Evolutionary conservation across 2,329 filamentous ascomycete genomes (phyloP).

Genomic region (Hypoxylon sp.): DNA sequence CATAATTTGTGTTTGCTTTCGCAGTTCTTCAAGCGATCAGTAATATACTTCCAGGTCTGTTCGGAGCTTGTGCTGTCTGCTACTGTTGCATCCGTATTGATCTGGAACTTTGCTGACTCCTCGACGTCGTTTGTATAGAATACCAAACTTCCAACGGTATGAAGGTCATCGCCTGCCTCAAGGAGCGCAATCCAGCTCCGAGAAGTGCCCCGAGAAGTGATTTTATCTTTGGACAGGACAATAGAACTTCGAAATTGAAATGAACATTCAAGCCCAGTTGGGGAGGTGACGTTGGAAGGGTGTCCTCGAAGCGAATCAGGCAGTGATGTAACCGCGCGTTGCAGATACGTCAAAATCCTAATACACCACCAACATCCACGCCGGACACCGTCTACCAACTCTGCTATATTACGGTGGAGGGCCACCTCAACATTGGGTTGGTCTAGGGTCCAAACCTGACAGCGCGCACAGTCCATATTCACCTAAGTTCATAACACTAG

Average conservation of each 20-base stretch:
- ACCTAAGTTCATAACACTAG: neutral
- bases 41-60: constrained; percentile 13
- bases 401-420: constrained; percentile 3
- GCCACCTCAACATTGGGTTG: neutral
- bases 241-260: constrained; percentile 7
- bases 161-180: neutral
- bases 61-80: constrained; percentile 9
- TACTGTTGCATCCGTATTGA: neutral
- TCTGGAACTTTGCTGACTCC: neutral
- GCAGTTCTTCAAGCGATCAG: neutral
- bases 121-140: neutral
- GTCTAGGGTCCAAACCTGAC: constrained; percentile 2
- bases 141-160: neutral
- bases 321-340: neutral
- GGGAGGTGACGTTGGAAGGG: neutral
- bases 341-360: constrained; percentile 10
- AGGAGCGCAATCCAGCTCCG: neutral
- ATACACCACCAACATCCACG: constrained; percentile 17
- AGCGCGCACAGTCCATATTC: constrained; percentile 7
- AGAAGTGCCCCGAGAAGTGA: neutral
- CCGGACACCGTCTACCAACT: constrained; percentile 1
- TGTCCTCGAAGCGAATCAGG: constrained; percentile 5
- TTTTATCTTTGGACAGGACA: neutral
- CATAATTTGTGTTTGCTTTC: neutral
- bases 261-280: neutral